phyloP scores from a whole-genome alignment of 192 early-diverging fungal species.

The Coemansia sp. region DNA sequence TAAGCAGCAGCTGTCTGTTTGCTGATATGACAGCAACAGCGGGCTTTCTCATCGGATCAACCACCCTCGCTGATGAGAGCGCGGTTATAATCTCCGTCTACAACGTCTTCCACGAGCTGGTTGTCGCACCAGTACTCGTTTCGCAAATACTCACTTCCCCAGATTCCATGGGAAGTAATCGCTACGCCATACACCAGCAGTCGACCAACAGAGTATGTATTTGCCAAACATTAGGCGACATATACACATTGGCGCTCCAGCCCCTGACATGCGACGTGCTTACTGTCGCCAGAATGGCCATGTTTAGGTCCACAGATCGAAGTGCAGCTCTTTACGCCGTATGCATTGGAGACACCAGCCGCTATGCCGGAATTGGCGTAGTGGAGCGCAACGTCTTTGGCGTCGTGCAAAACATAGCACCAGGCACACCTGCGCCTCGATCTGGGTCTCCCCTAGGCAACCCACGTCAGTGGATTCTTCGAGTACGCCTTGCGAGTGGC shows the following conservation, averaged over 20 bases:
- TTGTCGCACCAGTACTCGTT: conserved; percentile 19
- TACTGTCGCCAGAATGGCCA: conserved; percentile 29
- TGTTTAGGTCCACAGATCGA: conserved; percentile 21
- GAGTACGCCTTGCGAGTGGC: conserved; percentile 21
- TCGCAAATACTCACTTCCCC: neutral
- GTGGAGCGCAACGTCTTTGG: conserved; percentile 38
- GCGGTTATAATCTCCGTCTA: conserved; percentile 19
- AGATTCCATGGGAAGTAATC: neutral
- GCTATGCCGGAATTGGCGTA: conserved; percentile 14
- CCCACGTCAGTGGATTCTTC: conserved; percentile 29
- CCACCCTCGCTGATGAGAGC: conserved; percentile 1
- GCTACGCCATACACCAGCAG: conserved; percentile 31
- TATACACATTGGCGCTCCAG: conserved; percentile 23
- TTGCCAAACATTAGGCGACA: neutral
- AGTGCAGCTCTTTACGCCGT: conserved; percentile 31
- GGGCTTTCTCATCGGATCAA: conserved; percentile 15
- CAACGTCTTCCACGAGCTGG: conserved; percentile 22
- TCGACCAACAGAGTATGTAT: conserved; percentile 25
- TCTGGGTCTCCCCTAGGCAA: neutral
- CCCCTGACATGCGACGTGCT: conserved; percentile 29
- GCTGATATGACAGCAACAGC: conserved; percentile 32
- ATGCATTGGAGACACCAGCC: conserved; percentile 39
- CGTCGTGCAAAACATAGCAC: conserved; percentile 17
- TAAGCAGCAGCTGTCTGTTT: conserved; percentile 29
- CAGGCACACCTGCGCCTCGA: neutral